Evolutionary conservation across 805 yeast species (phyloP), one percentile per base, ranked within the genome.

Genomic region (Yarrowia bubula): DNA sequence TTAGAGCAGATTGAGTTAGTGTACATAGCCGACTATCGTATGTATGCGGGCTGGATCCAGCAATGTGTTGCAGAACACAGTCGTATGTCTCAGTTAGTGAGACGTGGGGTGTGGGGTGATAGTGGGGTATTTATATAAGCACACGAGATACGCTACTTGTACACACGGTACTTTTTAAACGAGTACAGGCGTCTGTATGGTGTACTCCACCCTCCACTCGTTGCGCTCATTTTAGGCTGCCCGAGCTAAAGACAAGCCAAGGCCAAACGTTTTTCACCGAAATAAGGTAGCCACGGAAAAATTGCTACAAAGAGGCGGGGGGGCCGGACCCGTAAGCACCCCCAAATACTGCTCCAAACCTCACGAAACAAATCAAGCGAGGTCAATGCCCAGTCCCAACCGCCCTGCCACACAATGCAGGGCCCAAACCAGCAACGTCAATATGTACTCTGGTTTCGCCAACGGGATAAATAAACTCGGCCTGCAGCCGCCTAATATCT

Each of bases 401-500:
- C 5, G 3, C 3, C 28, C 28, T 22, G 28, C 28, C 28, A 22
- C 28, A 22, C 28, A 22, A 22, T 22, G 28, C 28, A 22, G 28
- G 38, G 38, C 38, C 38, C 38, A 35, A 11, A 35, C 10, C 3
- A 35, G 38, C 31, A 37, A 14, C 14, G 31, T 48, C 53, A 48
- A 48, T 48, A 7, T 9, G 9, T n/a, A 10, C 8, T 1, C 14
- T 28, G 35, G 50, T 31, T 32, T 47, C 28, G 51, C 38, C 38
- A 35, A 31, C 15, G 38, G 22, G 35, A 47, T 14, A 8, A n/a
- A 32, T 48, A 48, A 48, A 35, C 55, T 48, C 55, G 15, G 17
- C n/a, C 3, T 48, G 55, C 55, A 48, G 55, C 55, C 58, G 58
- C 58, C 58, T 51, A 51, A 37, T 48, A 48, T 48, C 55, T 48